A percentile compares a stretch with the other conserved stretches of the same genome.
These are phyloP conservation scores for Nyctanthes arbortristis DNA, from an alignment of 257 asterid genomes.

Conservation along the genomic window DNA sequence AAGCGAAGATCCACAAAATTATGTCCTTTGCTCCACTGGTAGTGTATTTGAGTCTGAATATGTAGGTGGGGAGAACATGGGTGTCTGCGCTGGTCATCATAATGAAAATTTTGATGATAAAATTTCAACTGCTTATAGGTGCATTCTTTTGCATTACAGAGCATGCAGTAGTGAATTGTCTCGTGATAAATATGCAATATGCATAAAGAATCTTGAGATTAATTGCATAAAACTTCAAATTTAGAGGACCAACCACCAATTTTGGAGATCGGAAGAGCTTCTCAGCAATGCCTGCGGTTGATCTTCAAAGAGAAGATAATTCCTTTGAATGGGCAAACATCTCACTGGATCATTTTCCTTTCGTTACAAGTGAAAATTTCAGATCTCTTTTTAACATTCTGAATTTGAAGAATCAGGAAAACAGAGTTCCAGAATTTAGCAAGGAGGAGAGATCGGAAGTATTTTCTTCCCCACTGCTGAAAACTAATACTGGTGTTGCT, in stretches of 20 bases:
- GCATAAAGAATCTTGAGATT: slow-evolving; percentile 54
- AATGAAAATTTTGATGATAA: slow-evolving; percentile 37
- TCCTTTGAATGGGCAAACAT: slow-evolving; percentile 43
- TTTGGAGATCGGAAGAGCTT: slow-evolving; percentile 29
- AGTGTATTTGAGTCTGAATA: slow-evolving; percentile 36
- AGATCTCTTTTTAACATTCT: slow-evolving; percentile 35
- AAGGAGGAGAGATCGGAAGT: slow-evolving; percentile 30
- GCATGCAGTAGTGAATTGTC: slow-evolving; percentile 32
- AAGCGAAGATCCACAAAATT: slow-evolving; percentile 36
- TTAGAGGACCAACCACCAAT: slow-evolving; percentile 31
- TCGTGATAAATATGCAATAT: slow-evolving; percentile 40
- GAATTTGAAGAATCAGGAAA: slow-evolving; percentile 35
- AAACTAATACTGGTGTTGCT: slow-evolving; percentile 27
- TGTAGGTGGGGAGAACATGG: slow-evolving; percentile 28
- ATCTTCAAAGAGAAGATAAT: slow-evolving; percentile 29
- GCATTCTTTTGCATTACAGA: slow-evolving; percentile 67
- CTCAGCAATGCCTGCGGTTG: slow-evolving; percentile 34
- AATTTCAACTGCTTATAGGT: slow-evolving; percentile 41
- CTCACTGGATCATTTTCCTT: slow-evolving; percentile 49
- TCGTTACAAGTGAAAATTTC: slow-evolving; percentile 29
- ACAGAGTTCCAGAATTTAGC: slow-evolving; percentile 25
- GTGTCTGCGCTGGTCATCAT: slow-evolving; percentile 26
- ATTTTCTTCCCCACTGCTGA: slow-evolving; percentile 25
- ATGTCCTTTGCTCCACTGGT: slow-evolving; percentile 52
- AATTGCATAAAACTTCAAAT: slow-evolving; percentile 57